Base-by-base conservation (phyloP, 2,329 filamentous ascomycete genomes). In the Epichloe amarillans region DNA sequence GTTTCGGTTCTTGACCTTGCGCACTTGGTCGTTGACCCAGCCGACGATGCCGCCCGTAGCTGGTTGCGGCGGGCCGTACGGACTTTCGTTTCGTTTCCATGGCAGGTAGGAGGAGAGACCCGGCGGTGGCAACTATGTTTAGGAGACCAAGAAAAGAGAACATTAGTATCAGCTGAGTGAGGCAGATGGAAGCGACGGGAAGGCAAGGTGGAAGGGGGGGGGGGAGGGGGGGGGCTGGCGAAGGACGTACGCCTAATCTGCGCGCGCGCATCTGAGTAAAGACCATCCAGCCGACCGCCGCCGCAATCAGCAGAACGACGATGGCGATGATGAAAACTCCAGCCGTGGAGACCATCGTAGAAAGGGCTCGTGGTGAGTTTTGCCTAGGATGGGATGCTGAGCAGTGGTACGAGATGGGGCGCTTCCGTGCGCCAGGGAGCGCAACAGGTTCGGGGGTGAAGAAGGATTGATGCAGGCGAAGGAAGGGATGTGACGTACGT, bases 271-370 rank as follows among this genome's bases (percentile, higher is more conserved):
- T 72, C 61, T 87, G 84, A 33, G 82, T 81, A 62, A 83, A 89
- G 61, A 81, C 67, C 53, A 88, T 70, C 82, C 84, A 91, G 61
- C 76, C 82, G 51, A 76, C 67, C 52, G 71, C 80, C 26, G 68
- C 78, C 50, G 72, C 66, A 50, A 83, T 53, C 50, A 80, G 62
- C 60, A 86, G 64, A 58, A 88, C 69, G 57, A 88, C 60, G 61
- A 91, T 66, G 61, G 88, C 75, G 63, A 94, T 81, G 65, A 89
- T 76, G 69, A 90, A 80, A 55, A 83, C 77, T 62, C 83, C 82
- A 57, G 76, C 72, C 47, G 77, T 69, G 56, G 74, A 74, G 62
- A 75, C 72, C 76, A 82, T 82, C 54, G 57, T 69, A 55, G 47
- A 5, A 14, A 35, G 15, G 6, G 33, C 38, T 15, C 39, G 15